Base-by-base conservation (phyloP, 805 yeast genomes). In the Debaryomyces prosopidis region DNA sequence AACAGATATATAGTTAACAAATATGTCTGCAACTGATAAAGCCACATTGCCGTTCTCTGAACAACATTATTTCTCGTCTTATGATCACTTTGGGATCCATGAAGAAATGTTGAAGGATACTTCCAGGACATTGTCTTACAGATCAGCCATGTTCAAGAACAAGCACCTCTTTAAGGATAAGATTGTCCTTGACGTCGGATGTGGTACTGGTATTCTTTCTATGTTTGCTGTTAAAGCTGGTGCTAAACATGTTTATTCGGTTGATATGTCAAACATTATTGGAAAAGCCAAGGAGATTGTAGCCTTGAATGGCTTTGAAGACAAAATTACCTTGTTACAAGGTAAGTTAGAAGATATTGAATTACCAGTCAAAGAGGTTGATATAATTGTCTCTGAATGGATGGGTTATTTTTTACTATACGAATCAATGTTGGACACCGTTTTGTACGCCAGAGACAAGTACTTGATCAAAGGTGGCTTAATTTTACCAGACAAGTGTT, bases 211-310 rank as follows among this genome's bases (percentile, higher is more conserved):
- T 56, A 90, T 94, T 54, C 73, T 94, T 51, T 91, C 97, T 19
- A 89, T 94, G 96, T 94, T 94, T 76, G 98, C 98, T 14, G 97
- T 92, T 41, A 85, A 85, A 62, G 96, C 97, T n/a, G 99, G 99
- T 53, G 99, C 99, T 51, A 89, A 90, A 66, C 97, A 90, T 63
- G 99, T 94, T 43, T 86, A 90, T 66, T 96, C 96, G 40, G 97
- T 94, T 44, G 99, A 94, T 69, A 90, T 91, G 91, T 89, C 97
- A 18, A 87, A 87, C 64, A 94, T 94, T 65, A 94, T 95, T 57
- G 95, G 85, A 52, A 90, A 89, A 90, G 99, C 99, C n/a, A 81
- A 81, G 60, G 82, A 91, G 64, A 89, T 94, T 51, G 87, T 89
- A 34, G 81, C 81, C 26, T 71, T 87, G 51, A 94, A 94, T 62